phyloP scores from a whole-genome alignment of 1,284 basidiomycete species.

The Ganoderma boninense region DNA sequence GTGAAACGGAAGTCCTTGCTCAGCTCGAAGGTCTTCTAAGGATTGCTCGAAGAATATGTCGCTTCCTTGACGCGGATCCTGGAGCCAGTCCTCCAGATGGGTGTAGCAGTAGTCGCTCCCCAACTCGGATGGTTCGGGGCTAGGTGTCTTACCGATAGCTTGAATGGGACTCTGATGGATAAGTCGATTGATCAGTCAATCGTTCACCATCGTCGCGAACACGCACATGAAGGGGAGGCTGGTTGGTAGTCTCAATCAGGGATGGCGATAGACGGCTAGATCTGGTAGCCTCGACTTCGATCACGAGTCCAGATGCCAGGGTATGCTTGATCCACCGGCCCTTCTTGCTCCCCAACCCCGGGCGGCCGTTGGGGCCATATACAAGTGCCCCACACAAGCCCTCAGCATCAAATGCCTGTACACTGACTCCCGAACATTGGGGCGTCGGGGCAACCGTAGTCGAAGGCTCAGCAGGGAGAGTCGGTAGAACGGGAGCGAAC shows the following conservation, averaged over 20 bases:
- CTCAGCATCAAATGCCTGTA: not conserved
- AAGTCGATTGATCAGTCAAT: not conserved
- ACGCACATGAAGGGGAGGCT: not conserved
- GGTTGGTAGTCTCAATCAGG: not conserved
- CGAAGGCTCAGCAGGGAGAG: not conserved
- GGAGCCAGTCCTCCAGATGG: too few species aligned
- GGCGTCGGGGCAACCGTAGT: not conserved
- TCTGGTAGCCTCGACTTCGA: not conserved
- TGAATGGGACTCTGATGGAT: not conserved
- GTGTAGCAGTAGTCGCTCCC: not conserved
- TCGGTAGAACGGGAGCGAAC: not conserved
- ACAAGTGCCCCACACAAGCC: too few species aligned
- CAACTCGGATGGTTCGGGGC: not conserved
- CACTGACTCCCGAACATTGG: not conserved
- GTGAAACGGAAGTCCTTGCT: too few species aligned
- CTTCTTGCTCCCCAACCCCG: not conserved
- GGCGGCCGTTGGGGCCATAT: not conserved
- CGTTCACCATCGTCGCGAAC: not conserved
- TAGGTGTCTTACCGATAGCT: not conserved
- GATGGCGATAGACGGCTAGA: not conserved
- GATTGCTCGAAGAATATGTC: too few species aligned
- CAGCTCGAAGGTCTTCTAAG: too few species aligned
- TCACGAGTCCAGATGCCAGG: not conserved
- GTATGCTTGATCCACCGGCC: too few species aligned
- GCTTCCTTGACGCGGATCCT: too few species aligned